phyloP scores from a whole-genome alignment of 345 rosid species.

The Euphorbia peplus region DNA sequence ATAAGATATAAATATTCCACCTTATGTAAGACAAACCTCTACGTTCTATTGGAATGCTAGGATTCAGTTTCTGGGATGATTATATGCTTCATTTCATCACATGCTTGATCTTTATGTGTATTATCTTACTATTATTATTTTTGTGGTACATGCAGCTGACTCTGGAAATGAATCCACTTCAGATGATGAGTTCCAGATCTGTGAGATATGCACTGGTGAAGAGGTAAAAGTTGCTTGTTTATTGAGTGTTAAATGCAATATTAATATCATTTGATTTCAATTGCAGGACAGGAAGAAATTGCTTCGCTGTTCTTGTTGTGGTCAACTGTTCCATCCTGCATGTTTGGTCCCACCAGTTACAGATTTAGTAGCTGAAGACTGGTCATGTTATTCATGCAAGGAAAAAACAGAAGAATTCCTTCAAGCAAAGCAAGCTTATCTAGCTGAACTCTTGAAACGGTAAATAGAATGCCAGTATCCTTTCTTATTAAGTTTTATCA shows the following conservation, averaged over 20 bases:
- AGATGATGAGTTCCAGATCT: constrained; percentile 97
- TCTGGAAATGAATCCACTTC: constrained; percentile 76
- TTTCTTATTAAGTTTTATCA: constrained; percentile 11
- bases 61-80: neutral
- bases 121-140: neutral
- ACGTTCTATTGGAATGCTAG: neutral
- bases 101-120: too few relatives aligned
- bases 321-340: constrained; percentile 76
- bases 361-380: constrained; percentile 64
- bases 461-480: constrained; percentile 18
- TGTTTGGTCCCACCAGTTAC: constrained; percentile 85
- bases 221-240: constrained; percentile 51
- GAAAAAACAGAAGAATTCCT: constrained; percentile 94
- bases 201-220: constrained; percentile 86
- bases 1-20: too few relatives aligned
- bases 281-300: constrained; percentile 85
- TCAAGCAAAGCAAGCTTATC: constrained; percentile 61
- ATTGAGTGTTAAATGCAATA: constrained; percentile 8
- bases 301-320: constrained; percentile 92
- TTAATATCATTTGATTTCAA: constrained; percentile 19
- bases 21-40: neutral
- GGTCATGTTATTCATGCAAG: constrained; percentile 95
- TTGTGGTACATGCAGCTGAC: constrained; percentile 58
- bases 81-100: neutral
- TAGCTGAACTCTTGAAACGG: constrained; percentile 74